Evolutionary conservation across 2,329 filamentous ascomycete genomes (phyloP), one percentile per base, ranked within the genome.

Genomic region (Beauveria sp.): DNA sequence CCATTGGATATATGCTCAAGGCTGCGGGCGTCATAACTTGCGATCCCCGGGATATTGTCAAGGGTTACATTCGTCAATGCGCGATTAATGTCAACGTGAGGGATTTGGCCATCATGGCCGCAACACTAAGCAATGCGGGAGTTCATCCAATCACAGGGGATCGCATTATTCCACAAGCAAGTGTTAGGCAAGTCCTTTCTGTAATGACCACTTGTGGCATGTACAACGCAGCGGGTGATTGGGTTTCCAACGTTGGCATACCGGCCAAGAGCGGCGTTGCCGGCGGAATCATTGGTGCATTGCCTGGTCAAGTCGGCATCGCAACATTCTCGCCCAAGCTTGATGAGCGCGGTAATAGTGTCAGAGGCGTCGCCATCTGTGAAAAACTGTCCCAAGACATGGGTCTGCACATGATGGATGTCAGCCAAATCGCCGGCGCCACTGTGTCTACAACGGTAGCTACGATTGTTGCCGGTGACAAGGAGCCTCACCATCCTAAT

Each of bases 171-270:
- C 71, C 73, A 0, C 71, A 72, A 3, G 63, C 64, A 3, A 75
- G 71, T 54, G 73, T 75, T 1, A 70, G 74, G 8, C 74, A 76
- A 50, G 72, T 76, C 0, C 67, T 76, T 2, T 76, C 74, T 9
- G 70, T 76, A 59, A 76, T 76, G 73, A 75, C 74, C 0, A 76
- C 74, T 1, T 76, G 74, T 48, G 73, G 74, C 34, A 76, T 76
- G 73, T 76, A 76, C 64, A 69, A 75, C 63, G 71, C 72, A n/a
- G 73, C 73, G 0, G 73, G 73, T 5, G 71, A 74, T 54, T 75
- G 73, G 73, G 70, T 75, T 1, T 73, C 72, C 7, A 71, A 68
- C 24, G 70, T 75, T 6, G 73, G 73, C 2, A 74, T 75, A 34
- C 73, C 73, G 0, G 73, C 73, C 18, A 75, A 75, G 66, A 73